phyloP scores from a whole-genome alignment of 225 moss, liverwort and hornwort genomes.

The Asterella californica region DNA sequence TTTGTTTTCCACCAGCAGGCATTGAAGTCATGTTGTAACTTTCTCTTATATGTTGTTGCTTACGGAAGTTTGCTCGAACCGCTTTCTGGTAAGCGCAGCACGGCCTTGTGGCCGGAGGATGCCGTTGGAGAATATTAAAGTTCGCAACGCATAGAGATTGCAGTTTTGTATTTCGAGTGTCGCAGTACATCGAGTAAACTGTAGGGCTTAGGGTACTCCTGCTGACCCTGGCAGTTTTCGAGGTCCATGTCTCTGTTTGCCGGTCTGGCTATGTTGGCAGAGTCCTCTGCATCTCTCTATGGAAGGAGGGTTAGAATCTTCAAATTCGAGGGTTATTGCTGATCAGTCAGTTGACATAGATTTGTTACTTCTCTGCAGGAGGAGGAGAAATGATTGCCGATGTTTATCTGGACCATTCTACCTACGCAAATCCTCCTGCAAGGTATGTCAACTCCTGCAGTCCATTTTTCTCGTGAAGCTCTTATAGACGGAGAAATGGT shows the following conservation, averaged over 20 bases:
- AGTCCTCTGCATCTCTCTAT: not conserved
- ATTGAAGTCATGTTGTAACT: no score
- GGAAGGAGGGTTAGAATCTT: not conserved
- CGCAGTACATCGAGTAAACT: not conserved
- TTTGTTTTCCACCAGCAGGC: no score
- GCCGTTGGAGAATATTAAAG: no score
- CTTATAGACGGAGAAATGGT: not conserved
- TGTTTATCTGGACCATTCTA: constrained; percentile 65
- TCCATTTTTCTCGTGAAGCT: not conserved
- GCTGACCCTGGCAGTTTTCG: not conserved
- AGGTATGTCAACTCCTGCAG: constrained; percentile 37
- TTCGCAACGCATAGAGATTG: no score
- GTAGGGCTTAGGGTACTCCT: not conserved
- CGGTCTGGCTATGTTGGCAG: not conserved
- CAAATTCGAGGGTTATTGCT: not conserved
- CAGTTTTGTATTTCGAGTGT: not conserved
- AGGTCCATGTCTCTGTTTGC: not conserved
- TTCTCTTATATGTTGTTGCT: no score
- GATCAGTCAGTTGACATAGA: not conserved
- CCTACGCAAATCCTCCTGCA: constrained; percentile 74
- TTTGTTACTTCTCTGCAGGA: constrained; percentile 33
- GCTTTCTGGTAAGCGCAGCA: no score
- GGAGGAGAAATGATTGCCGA: constrained; percentile 92
- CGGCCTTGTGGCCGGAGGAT: no score
- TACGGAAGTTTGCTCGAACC: no score